Evolutionary conservation across 2,329 filamentous ascomycete genomes (phyloP).

Genomic region (Fusarium hostae): DNA sequence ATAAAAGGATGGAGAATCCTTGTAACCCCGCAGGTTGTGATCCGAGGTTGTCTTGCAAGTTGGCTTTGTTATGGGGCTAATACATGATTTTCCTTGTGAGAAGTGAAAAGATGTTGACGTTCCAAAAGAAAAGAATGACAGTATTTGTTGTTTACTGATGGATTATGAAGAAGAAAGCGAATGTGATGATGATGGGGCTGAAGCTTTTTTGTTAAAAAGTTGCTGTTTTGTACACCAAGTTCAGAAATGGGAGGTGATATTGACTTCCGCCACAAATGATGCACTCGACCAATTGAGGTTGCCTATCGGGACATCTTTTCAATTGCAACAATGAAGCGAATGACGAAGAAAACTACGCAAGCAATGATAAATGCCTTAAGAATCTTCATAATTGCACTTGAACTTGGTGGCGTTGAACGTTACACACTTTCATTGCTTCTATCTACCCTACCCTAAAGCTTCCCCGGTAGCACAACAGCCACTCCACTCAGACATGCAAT

Average conservation of each 20-base stretch:
- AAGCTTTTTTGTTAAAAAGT: no score
- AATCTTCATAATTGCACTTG: background rate
- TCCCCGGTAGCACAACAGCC: background rate
- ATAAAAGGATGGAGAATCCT: slow-evolving; percentile 13
- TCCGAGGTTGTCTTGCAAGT: slow-evolving; percentile 27
- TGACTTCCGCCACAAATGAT: background rate
- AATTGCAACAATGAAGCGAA: background rate
- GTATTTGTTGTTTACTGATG: background rate
- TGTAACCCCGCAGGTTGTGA: slow-evolving; percentile 29
- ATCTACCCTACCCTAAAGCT: background rate
- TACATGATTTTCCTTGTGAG: slow-evolving; percentile 9
- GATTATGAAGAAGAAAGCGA: no score
- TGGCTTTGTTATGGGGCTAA: background rate
- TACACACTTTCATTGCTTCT: background rate
- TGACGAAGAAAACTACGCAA: background rate
- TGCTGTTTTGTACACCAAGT: background rate
- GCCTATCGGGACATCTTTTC: background rate
- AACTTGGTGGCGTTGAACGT: background rate
- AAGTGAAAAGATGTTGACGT: background rate
- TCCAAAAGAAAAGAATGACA: background rate
- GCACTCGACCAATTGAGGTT: background rate
- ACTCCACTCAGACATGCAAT: background rate
- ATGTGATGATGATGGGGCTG: no score
- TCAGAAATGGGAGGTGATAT: background rate
- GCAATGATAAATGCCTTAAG: background rate